A percentile compares a stretch with the other conserved stretches of the same genome.
Conservation (phyloP, 257 asterid species). For the Primulina huaijiensis region DNA sequence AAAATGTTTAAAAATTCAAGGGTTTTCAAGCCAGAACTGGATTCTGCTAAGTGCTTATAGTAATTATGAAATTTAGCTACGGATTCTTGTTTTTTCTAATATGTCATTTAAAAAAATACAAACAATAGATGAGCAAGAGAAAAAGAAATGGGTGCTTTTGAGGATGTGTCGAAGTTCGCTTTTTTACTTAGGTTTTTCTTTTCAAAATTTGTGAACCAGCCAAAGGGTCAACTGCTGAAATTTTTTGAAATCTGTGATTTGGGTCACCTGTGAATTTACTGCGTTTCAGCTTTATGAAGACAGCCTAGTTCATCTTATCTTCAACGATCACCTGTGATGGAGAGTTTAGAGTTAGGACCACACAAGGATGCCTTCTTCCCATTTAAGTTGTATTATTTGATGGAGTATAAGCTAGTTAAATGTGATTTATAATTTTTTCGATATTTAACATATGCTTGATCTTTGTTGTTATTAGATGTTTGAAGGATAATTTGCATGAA, state of each 20-base stretch:
- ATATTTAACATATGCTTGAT: too few relatives aligned
- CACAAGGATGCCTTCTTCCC: slow-evolving; percentile 30
- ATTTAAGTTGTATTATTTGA: slow-evolving; percentile 1
- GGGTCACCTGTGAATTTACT: slow-evolving; percentile 25
- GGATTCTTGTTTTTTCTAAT: not conserved
- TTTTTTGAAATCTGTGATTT: slow-evolving; percentile 26
- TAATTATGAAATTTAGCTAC: too few relatives aligned
- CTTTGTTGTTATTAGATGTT: too few relatives aligned
- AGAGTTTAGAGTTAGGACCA: slow-evolving; percentile 39
- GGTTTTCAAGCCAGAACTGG: slow-evolving; percentile 26
- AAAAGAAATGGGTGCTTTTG: not conserved
- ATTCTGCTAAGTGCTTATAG: slow-evolving; percentile 4
- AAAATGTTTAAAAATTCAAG: slow-evolving; percentile 16
- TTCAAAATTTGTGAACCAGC: slow-evolving; percentile 12
- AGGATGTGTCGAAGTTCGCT: slow-evolving; percentile 16
- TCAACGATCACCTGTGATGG: slow-evolving; percentile 32
- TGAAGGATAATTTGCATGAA: too few relatives aligned
- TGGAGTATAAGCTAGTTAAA: too few relatives aligned
- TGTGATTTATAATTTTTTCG: too few relatives aligned
- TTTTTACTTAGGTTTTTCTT: not conserved
- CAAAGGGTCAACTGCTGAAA: slow-evolving; percentile 24
- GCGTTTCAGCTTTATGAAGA: slow-evolving; percentile 33
- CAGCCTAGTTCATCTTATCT: slow-evolving; percentile 37
- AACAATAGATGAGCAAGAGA: not conserved
- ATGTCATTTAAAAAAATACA: not conserved